Percentiles rank a stretch among this genome's conserved stretches.
These are phyloP conservation scores for Trichoderma sp. DNA, from an alignment of 2,329 filamentous ascomycete genomes.

Conservation along the genomic window DNA sequence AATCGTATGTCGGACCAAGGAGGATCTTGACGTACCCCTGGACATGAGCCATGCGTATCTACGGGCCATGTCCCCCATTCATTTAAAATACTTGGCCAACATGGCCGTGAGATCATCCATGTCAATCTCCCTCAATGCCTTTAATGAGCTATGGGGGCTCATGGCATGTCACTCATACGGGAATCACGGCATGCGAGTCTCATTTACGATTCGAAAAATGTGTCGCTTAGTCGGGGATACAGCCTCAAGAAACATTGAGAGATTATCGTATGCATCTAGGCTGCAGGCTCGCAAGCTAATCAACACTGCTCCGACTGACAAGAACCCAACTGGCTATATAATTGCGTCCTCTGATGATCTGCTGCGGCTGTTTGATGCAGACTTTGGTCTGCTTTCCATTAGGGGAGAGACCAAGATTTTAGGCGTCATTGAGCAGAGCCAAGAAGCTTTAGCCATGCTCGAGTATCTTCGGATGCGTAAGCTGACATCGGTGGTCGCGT, in stretches of 20 bases:
- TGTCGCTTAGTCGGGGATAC: slow-evolving; percentile 83
- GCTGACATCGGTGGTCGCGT: slow-evolving; percentile 71
- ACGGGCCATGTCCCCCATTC: slow-evolving; percentile 86
- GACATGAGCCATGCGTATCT: slow-evolving; percentile 84
- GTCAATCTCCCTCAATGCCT: slow-evolving; percentile 89
- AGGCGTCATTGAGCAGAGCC: slow-evolving; percentile 69
- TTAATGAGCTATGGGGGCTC: slow-evolving; percentile 80
- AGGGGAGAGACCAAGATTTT: slow-evolving; percentile 85
- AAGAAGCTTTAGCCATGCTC: slow-evolving; percentile 78
- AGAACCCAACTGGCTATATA: slow-evolving; percentile 85
- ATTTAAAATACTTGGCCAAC: slow-evolving; percentile 80
- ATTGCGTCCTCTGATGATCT: slow-evolving; percentile 85
- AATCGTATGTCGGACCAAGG: slow-evolving; percentile 71
- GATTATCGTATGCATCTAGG: slow-evolving; percentile 79
- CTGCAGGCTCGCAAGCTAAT: slow-evolving; percentile 85
- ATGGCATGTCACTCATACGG: slow-evolving; percentile 86
- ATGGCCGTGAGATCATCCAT: slow-evolving; percentile 93
- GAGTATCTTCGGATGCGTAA: slow-evolving; percentile 78
- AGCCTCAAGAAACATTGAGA: slow-evolving; percentile 81
- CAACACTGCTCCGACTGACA: slow-evolving; percentile 75
- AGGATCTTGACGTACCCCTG: slow-evolving; percentile 71
- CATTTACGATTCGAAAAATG: slow-evolving; percentile 89
- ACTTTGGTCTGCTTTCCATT: slow-evolving; percentile 82
- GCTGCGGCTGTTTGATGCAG: slow-evolving; percentile 78
- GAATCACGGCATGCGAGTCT: slow-evolving; percentile 75